Evolutionary conservation across 768 basidiomycete genomes (phyloP).

Genomic region (Pseudohyphozyma bogoriensis): DNA sequence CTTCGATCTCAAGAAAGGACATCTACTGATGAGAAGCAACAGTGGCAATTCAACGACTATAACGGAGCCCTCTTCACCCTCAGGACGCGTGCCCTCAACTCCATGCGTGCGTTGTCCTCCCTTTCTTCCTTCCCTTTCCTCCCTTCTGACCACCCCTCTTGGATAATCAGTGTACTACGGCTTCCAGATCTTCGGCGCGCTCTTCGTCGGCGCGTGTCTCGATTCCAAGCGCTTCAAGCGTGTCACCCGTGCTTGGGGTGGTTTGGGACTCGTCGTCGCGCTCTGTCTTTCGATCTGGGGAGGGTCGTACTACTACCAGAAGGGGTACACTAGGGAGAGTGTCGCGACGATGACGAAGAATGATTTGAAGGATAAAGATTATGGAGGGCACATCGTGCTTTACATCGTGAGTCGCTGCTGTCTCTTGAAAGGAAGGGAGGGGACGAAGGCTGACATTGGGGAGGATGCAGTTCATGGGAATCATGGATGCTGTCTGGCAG

Average conservation of each 20-base stretch:
- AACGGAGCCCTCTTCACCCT: slow-evolving; percentile 46
- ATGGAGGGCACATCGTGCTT: slow-evolving; percentile 50
- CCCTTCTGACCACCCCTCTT: no score
- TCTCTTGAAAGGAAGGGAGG: background rate
- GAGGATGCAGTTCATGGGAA: slow-evolving; percentile 48
- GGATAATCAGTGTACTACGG: slow-evolving; percentile 82
- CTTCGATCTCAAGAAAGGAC: slow-evolving; percentile 56
- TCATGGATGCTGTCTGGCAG: slow-evolving; percentile 78
- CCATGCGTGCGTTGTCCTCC: no score
- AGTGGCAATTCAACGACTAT: slow-evolving; percentile 45
- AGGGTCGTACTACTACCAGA: slow-evolving; percentile 55
- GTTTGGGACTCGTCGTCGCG: slow-evolving; percentile 43
- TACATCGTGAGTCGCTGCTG: slow-evolving; percentile 1
- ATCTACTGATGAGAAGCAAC: background rate
- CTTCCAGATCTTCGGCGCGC: slow-evolving; percentile 57
- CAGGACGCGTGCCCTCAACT: slow-evolving; percentile 58
- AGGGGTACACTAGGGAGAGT: slow-evolving; percentile 56
- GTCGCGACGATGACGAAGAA: slow-evolving; percentile 44
- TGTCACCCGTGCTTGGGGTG: slow-evolving; percentile 2
- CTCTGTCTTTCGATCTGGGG: slow-evolving; percentile 64
- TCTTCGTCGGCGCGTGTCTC: slow-evolving; percentile 9
- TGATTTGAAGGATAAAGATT: slow-evolving; percentile 52
- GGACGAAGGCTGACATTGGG: no score
- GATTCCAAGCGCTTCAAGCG: slow-evolving; percentile 13
- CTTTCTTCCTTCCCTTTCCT: no score